Conservation (phyloP, 176 grass and related monocot species). For the barley (Hordeum vulgare) region DNA sequence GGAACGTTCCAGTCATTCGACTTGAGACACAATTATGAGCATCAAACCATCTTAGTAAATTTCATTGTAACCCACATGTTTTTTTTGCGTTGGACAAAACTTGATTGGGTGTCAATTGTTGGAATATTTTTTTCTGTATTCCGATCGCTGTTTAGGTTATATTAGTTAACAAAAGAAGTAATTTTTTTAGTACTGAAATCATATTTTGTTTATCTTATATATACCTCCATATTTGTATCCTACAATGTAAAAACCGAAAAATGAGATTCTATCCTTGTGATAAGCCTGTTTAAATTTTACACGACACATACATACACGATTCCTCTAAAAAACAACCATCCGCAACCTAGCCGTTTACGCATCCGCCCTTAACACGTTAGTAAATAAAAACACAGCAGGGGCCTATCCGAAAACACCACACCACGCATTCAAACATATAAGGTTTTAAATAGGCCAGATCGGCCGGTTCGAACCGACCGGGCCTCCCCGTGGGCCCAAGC, state of each 20-base stretch:
- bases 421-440: slow-evolving; percentile 26
- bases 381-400: slow-evolving; percentile 5
- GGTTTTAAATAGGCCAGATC: slow-evolving; percentile 26
- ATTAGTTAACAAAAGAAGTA: too few relatives aligned
- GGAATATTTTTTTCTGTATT: background rate
- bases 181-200: too few relatives aligned
- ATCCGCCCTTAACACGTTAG: background rate
- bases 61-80: background rate
- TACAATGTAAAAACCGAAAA: background rate
- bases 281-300: background rate
- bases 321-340: background rate
- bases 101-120: background rate
- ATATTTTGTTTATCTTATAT: too few relatives aligned
- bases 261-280: background rate
- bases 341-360: background rate
- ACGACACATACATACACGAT: background rate
- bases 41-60: background rate
- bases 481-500: background rate
- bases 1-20: rapidly evolving
- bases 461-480: slow-evolving; percentile 9
- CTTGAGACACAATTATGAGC: background rate
- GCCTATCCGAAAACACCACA: background rate
- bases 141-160: background rate
- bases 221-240: background rate
- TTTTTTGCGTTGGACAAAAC: background rate